phyloP scores from a whole-genome alignment of 1,284 basidiomycete species.

The Pseudozyma sp. region DNA sequence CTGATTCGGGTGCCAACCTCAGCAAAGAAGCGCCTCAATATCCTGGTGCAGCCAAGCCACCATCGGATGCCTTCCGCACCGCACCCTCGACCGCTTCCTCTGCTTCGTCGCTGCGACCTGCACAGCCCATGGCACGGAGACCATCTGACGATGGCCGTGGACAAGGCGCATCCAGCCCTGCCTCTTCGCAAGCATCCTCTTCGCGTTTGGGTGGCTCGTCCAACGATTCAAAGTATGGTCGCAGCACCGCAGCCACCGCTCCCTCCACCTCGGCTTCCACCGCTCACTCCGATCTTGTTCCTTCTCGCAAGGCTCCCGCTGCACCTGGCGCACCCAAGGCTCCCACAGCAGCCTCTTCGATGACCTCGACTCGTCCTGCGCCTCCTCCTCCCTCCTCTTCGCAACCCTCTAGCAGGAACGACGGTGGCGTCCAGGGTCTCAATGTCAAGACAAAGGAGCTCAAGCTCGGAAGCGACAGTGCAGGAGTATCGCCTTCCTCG shows the following conservation, averaged over 20 bases:
- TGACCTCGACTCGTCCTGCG: constrained; percentile 35
- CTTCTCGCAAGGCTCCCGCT: constrained; percentile 61
- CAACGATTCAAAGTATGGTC: constrained; percentile 47
- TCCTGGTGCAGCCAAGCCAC: constrained; percentile 28
- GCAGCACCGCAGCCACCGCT: constrained; percentile 17
- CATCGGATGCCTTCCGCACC: constrained; percentile 45
- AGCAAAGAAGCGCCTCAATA: constrained; percentile 41
- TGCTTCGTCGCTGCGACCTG: constrained; percentile 23
- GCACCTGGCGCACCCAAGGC: constrained; percentile 49
- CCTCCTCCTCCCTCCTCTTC: constrained; percentile 37
- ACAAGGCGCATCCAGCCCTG: constrained; percentile 28
- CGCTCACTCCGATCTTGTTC: constrained; percentile 45
- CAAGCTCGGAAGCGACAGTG: constrained; percentile 49
- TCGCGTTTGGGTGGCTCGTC: constrained; percentile 39
- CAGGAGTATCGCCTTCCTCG: constrained; percentile 16
- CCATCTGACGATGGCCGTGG: constrained; percentile 45
- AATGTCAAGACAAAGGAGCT: constrained; percentile 66
- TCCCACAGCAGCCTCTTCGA: constrained; percentile 23
- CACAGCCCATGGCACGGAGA: constrained; percentile 25
- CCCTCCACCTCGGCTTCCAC: constrained; percentile 8
- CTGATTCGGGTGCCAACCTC: constrained; percentile 29
- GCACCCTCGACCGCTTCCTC: constrained; percentile 18
- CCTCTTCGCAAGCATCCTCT: constrained; percentile 36
- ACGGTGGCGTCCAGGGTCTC: constrained; percentile 47
- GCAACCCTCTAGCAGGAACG: constrained; percentile 23